Conservation (phyloP, 1,139 yeast genomes). For the Taphrina flavorubra region DNA sequence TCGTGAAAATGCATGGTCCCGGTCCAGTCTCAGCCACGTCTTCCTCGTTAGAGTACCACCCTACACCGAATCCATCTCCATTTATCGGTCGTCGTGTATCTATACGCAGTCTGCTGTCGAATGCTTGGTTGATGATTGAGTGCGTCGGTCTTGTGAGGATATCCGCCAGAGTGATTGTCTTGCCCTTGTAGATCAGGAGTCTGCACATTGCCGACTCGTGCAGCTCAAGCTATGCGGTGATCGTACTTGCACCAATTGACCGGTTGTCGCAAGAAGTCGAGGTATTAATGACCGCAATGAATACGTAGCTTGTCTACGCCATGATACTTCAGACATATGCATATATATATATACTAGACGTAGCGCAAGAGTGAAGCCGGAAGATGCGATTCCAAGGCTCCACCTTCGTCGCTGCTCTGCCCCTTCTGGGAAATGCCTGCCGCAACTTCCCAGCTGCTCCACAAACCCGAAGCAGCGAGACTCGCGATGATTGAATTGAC, state of each 20-base stretch:
- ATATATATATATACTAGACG: too few species aligned
- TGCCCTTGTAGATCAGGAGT: slow-evolving; percentile 40
- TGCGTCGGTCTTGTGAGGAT: slow-evolving; percentile 37
- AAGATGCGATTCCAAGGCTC: background rate
- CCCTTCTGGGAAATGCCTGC: background rate
- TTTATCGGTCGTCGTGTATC: slow-evolving; percentile 88
- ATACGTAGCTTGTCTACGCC: too few species aligned
- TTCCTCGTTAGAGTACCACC: slow-evolving; percentile 72
- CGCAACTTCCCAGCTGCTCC: background rate
- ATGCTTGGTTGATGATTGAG: slow-evolving; percentile 63
- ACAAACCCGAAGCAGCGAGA: background rate
- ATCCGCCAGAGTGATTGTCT: slow-evolving; percentile 34
- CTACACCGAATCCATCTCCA: slow-evolving; percentile 98
- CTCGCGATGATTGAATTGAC: background rate
- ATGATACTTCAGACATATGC: too few species aligned
- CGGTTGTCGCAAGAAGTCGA: too few species aligned
- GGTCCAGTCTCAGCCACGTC: slow-evolving; percentile 60
- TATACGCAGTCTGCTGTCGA: slow-evolving; percentile 82
- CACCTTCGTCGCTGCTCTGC: background rate
- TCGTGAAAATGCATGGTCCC: slow-evolving; percentile 84
- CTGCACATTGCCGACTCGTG: slow-evolving; percentile 32
- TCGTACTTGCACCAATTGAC: background rate
- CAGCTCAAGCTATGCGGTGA: background rate
- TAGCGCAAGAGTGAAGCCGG: background rate
- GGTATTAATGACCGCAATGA: too few species aligned